phyloP scores from a whole-genome alignment of 345 rosid genomes.

The Garcia nutans region DNA sequence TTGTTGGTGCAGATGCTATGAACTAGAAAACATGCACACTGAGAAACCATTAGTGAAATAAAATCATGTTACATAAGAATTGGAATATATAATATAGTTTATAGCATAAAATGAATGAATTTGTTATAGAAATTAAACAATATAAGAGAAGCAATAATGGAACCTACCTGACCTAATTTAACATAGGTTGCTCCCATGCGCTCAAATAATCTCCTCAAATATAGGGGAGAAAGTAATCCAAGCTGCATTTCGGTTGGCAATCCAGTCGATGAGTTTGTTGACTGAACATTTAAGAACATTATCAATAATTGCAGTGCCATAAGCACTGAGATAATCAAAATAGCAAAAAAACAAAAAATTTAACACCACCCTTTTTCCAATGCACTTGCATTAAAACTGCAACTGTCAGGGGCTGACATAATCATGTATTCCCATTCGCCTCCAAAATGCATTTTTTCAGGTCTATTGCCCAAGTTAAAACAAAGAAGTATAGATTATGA shows the following conservation, averaged over 20 bases:
- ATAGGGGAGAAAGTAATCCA: constrained; percentile 83
- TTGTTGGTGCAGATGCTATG: constrained; percentile 90
- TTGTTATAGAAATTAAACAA: background rate
- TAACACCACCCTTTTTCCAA: too few species aligned
- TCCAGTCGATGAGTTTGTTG: constrained; percentile 56
- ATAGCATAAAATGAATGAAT: background rate
- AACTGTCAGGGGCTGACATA: background rate
- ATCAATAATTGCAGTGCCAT: background rate
- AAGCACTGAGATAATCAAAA: constrained; percentile 3
- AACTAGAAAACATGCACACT: constrained; percentile 50
- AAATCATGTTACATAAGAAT: background rate
- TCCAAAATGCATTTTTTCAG: background rate
- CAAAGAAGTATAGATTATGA: background rate
- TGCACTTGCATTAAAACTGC: background rate
- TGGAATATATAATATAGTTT: background rate
- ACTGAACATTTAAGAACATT: constrained; percentile 38
- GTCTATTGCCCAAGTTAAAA: background rate
- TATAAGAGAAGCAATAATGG: background rate
- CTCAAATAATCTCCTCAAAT: constrained; percentile 89
- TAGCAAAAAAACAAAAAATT: background rate
- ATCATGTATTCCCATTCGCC: background rate
- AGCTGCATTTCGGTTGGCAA: constrained; percentile 66
- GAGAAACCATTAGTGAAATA: constrained; percentile 17
- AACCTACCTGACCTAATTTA: constrained; percentile 83
- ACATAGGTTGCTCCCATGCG: constrained; percentile 98